Conservation (phyloP, 306 rosid genomes). For the Casuarina equisetifolia region DNA sequence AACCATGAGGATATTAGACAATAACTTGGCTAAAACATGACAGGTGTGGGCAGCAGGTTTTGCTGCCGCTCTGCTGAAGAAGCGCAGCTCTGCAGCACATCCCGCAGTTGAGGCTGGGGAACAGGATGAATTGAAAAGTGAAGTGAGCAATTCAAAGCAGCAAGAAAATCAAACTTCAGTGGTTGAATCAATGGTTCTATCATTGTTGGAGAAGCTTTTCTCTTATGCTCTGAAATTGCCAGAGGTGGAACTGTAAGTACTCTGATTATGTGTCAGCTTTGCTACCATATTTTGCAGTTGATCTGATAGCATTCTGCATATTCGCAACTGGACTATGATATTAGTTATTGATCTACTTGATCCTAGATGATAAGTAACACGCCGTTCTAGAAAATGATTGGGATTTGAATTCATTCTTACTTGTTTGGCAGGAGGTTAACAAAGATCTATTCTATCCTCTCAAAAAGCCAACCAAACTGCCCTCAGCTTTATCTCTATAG, state of each 20-base stretch:
- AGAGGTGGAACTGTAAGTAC: conserved; percentile 55
- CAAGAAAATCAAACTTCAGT: conserved; percentile 46
- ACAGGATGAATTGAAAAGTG: conserved; percentile 28
- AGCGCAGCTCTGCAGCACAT: conserved; percentile 47
- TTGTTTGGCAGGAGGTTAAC: conserved; percentile 67
- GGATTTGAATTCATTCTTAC: background rate
- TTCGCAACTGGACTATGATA: background rate
- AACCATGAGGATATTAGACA: background rate
- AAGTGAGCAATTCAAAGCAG: conserved; percentile 32
- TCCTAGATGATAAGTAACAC: background rate
- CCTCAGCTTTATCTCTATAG: conserved; percentile 95
- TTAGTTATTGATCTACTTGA: background rate
- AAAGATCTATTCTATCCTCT: conserved; percentile 47
- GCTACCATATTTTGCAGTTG: conserved; percentile 1
- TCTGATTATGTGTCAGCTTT: conserved; percentile 9
- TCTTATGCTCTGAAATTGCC: conserved; percentile 57
- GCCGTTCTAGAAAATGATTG: background rate
- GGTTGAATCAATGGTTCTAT: conserved; percentile 51
- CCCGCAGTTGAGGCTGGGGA: conserved; percentile 25
- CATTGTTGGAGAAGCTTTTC: conserved; percentile 62
- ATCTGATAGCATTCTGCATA: too few species aligned
- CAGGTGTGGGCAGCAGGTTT: conserved; percentile 99
- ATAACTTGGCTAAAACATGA: conserved; percentile 5
- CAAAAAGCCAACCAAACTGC: conserved; percentile 48
- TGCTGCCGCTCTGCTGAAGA: conserved; percentile 72